Conservation (phyloP, 208 protist genomes). For the Trichomonas vaginalis region DNA sequence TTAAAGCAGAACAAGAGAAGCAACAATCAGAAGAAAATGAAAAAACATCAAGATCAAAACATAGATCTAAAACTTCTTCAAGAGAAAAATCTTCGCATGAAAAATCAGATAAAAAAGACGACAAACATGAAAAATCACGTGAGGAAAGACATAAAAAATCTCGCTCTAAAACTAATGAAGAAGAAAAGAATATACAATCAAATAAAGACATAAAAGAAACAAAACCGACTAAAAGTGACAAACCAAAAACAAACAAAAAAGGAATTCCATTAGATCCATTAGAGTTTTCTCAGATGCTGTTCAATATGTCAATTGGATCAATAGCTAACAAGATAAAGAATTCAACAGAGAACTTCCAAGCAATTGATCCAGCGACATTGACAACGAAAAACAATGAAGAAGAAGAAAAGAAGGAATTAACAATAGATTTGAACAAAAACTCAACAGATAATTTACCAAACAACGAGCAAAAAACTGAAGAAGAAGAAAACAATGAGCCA, state of each 20-base stretch:
- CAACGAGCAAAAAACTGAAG: background rate
- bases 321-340: background rate
- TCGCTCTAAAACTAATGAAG: background rate
- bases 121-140: background rate
- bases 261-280: background rate
- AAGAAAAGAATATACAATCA: background rate
- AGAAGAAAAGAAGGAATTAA: background rate
- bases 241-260: background rate
- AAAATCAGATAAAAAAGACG: no score
- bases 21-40: background rate
- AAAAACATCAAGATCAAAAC: background rate
- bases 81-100: no score
- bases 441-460: background rate
- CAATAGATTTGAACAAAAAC: background rate
- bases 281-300: background rate
- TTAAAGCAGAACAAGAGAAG: background rate
- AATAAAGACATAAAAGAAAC: background rate
- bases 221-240: background rate
- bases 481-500: background rate
- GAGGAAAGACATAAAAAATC: background rate
- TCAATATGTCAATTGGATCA: background rate
- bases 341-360: background rate
- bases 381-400: background rate
- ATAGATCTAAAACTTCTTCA: background rate
- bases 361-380: background rate